Conservation (phyloP, 73 alveolate genomes). For the Tetrahymena borealis region DNA sequence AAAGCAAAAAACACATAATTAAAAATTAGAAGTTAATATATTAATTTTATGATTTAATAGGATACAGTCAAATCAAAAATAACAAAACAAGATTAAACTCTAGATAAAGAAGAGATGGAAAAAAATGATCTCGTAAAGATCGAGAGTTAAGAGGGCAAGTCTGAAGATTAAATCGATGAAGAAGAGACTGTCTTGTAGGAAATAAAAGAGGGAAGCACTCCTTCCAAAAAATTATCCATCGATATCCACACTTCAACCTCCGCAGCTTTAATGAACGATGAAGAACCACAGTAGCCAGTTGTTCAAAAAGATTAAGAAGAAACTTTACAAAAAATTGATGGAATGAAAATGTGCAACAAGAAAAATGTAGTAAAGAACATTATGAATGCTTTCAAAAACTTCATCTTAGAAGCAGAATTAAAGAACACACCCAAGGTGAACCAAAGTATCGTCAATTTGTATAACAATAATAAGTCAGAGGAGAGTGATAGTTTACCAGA, state of each 20-base stretch:
- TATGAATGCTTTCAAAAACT: background rate
- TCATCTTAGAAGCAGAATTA: background rate
- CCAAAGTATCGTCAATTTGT: background rate
- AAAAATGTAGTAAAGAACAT: background rate
- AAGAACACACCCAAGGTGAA: background rate
- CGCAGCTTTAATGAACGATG: background rate
- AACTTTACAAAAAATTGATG: background rate
- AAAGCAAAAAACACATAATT: background rate
- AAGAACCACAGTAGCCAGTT: background rate
- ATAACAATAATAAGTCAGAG: background rate
- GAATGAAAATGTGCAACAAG: background rate
- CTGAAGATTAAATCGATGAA: background rate
- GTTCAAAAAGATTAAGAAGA: background rate
- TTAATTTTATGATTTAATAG: background rate
- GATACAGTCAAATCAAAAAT: background rate
- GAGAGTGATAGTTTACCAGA: background rate
- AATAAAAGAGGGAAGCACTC: background rate
- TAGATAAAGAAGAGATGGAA: background rate
- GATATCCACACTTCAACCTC: background rate
- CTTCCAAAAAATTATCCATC: background rate
- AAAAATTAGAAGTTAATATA: background rate
- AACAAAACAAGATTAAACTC: background rate
- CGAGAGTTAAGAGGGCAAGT: background rate
- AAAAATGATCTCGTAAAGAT: background rate
- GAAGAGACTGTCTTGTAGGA: background rate